Evolutionary conservation across 2,329 filamentous ascomycete species (phyloP), one percentile per base, ranked within the genome.

Genomic region (Aspergillus sp.): DNA sequence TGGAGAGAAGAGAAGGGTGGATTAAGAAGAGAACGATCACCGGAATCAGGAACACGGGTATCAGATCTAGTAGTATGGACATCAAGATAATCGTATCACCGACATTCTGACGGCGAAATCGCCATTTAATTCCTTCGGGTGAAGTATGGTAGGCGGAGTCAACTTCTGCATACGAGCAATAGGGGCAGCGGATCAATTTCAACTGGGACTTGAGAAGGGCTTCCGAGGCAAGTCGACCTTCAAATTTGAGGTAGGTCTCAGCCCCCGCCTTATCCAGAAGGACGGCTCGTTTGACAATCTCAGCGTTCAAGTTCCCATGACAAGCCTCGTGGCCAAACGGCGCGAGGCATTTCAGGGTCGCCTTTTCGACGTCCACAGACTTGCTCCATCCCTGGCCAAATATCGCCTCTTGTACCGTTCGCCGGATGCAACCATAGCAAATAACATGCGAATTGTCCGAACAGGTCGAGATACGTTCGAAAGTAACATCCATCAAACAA

Each of bases 361-460:
- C 90, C 42, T 82, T 85, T 59, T 87, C 83, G 29, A 85, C 76
- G 70, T 95, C 85, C 67, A 97, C 89, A 68, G 86, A 95, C 60
- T 90, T 87, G 53, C 87, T 85, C 91, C 94, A 97, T 55, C 91
- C 91, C 74, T 98, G 95, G 0, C 95, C 95, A 72, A 96, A 98
- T 0, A 98, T 80, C 2, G 93, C 92, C 73, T 98, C 94, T 53
- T 89, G 90, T 60, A 94, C 84, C 11, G 92, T 89, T 64, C 90
- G 87, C 63, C 89, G 88, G 54, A 98, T 88, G 75, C 95, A 98
- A 50, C 85, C 85, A 75, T 93, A 76, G 63, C 80, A 82, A 39
- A 81, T 79, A n/a, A 79, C 66, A 67, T 82, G 80, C 24, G 66
- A 68, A 52, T 71, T 69, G 11, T 69, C 68, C 14, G 78, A 79